Evolutionary conservation across 148 eudicot species (phyloP).

Genomic region (Rhododendron ovatum): DNA sequence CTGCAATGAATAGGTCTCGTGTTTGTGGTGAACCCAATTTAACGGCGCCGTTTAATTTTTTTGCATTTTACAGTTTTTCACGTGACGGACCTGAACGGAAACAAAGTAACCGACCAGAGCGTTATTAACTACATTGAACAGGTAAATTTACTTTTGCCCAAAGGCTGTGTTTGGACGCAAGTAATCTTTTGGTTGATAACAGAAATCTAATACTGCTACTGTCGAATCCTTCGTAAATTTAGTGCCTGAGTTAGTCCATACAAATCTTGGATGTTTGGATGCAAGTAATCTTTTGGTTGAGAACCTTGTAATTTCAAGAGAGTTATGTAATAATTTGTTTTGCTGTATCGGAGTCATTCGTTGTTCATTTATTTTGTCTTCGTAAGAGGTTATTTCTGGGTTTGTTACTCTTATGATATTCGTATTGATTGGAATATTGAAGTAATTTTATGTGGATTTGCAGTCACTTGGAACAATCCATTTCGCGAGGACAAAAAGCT

Average conservation of each 20-base stretch:
- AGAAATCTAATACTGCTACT: neutral
- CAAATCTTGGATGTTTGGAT: neutral
- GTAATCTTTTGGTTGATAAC: neutral
- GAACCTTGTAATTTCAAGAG: neutral
- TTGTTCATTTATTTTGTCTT: neutral
- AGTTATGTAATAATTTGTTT: neutral
- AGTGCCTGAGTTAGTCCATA: neutral
- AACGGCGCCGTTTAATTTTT: neutral
- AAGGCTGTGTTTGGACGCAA: neutral
- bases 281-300: neutral
- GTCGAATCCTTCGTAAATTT: neutral
- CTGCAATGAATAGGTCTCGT: neutral
- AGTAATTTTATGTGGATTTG: neutral
- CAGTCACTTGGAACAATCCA: slow-evolving; percentile 79
- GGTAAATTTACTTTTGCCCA: slow-evolving; percentile 30
- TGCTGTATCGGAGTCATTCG: neutral
- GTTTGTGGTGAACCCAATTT: neutral
- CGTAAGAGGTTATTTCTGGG: neutral
- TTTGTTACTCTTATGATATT: neutral
- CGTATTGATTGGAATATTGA: neutral
- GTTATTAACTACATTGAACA: slow-evolving; percentile 78
- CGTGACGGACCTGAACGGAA: slow-evolving; percentile 80
- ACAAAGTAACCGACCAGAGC: slow-evolving; percentile 73
- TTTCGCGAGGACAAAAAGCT: slow-evolving; percentile 29
- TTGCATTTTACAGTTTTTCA: slow-evolving; percentile 70